Base-by-base conservation (phyloP, 345 rosid species). In the Geranium rotundifolium region DNA sequence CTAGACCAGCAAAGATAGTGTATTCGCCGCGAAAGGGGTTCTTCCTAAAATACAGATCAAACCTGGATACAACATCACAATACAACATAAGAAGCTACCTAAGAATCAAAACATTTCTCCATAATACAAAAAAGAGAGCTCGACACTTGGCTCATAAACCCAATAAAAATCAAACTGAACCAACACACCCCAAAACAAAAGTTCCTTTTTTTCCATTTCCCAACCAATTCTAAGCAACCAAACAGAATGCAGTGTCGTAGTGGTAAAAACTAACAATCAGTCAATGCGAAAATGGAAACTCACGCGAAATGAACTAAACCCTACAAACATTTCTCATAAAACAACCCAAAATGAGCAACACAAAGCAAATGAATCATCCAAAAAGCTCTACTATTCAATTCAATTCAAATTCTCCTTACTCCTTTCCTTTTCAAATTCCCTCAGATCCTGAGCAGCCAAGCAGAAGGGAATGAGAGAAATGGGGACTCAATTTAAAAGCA, bases 11-110 rank as follows among this genome's bases (percentile, higher is more conserved):
- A 79, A 88, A 95, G 23, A 95, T 70, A 0, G 97, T 88, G 57
- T 86, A 95, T 60, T 95, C 99, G 17, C 99, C 97, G 54, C 93
- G 91, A 70, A 95, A 95, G 0, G 97, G 99, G 69, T 85, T 95
- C 88, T 75, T 95, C 68, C 97, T 95, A 66, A 90, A 90, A 80
- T 82, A 95, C 37, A 95, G 67, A 81, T 95, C 99, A 70, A 90
- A 95, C 77, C 99, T 93, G 79, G 46, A 74, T 57, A 46, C 52
- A 46, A 1, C 52, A 14, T 46, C 64, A 67, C 1, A 37, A 46
- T 15, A 10, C 29, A 56, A 37, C 12, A 31, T 15, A 59, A 52
- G 60, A 46, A 46, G 8, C 56, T 17, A 70, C 58, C 58, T 57
- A 17, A 72, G 59, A 19, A 56, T 18, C 41, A 61, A 27, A 19